Percentiles rank a stretch among this genome's conserved stretches.
phyloP scores from a whole-genome alignment of 2,329 filamentous ascomycete species.

The Apiospora aurea region DNA sequence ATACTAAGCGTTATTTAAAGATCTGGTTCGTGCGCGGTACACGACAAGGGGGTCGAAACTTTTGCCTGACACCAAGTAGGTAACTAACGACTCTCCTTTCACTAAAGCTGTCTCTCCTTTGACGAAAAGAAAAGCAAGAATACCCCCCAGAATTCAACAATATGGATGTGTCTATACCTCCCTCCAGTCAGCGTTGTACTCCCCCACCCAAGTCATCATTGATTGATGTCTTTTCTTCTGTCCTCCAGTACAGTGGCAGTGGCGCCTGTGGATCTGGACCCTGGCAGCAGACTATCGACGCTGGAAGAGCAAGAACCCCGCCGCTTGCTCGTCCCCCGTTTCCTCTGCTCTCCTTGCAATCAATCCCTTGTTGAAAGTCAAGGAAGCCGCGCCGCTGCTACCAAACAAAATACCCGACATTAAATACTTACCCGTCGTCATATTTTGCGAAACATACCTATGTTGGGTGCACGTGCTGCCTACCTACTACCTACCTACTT shows the following conservation, averaged over 20 bases:
- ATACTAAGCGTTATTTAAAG: too few species aligned
- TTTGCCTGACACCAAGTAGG: too few species aligned
- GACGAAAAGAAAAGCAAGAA: conserved; percentile 5
- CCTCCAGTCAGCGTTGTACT: neutral
- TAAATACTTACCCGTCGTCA: neutral
- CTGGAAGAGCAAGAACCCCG: neutral
- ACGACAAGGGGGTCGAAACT: too few species aligned
- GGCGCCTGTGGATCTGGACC: neutral
- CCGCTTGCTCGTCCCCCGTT: neutral
- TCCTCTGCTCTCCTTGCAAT: neutral
- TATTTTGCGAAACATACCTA: neutral
- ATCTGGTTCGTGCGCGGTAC: too few species aligned
- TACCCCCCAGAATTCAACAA: too few species aligned
- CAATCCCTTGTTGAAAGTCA: neutral
- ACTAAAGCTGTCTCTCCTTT: conserved; percentile 8
- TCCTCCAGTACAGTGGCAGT: neutral
- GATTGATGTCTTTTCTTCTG: neutral
- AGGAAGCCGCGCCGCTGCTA: neutral
- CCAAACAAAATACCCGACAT: neutral
- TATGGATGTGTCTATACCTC: too few species aligned
- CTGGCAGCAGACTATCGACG: conserved; percentile 7
- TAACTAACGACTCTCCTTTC: neutral
- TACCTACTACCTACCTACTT: neutral
- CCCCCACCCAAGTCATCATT: too few species aligned
- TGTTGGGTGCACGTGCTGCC: neutral